Percentiles rank a stretch among this genome's conserved stretches.
These are phyloP conservation scores for Solanum chacoense DNA, from an alignment of 305 asterid genomes.

Conservation along the genomic window DNA sequence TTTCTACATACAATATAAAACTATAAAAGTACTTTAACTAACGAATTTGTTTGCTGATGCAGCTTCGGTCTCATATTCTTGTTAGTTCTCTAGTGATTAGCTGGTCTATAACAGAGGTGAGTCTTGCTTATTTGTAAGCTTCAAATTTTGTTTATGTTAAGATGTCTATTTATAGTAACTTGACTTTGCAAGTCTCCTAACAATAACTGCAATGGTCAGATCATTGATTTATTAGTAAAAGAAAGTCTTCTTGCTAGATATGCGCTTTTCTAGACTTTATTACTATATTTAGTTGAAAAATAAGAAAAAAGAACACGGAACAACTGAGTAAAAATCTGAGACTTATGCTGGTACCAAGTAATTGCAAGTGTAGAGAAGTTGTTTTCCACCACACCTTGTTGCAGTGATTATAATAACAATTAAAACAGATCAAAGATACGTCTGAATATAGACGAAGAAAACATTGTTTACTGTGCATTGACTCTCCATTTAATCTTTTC, in stretches of 20 bases:
- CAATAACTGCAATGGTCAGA: too few species aligned
- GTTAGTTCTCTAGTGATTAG: conserved; percentile 63
- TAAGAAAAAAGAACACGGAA: too few species aligned
- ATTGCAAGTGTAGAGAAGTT: neutral
- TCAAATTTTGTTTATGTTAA: neutral
- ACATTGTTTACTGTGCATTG: neutral
- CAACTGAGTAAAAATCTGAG: neutral
- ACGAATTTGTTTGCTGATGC: conserved; percentile 3
- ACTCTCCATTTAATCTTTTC: neutral
- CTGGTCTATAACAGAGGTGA: conserved; percentile 74
- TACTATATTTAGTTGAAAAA: too few species aligned
- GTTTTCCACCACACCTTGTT: neutral
- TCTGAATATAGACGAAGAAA: neutral
- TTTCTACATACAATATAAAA: neutral
- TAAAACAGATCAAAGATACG: neutral
- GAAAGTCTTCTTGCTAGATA: too few species aligned
- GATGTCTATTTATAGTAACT: neutral
- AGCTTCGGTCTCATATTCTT: conserved; percentile 47
- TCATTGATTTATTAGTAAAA: too few species aligned
- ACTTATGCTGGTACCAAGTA: neutral
- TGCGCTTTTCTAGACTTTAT: too few species aligned
- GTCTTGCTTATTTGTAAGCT: conserved; percentile 2
- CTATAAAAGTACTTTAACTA: neutral
- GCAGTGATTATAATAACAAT: neutral
- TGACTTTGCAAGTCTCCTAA: too few species aligned